Base-by-base conservation (phyloP, 2,329 filamentous ascomycete species). In the Sphaerulina vaccinii region DNA sequence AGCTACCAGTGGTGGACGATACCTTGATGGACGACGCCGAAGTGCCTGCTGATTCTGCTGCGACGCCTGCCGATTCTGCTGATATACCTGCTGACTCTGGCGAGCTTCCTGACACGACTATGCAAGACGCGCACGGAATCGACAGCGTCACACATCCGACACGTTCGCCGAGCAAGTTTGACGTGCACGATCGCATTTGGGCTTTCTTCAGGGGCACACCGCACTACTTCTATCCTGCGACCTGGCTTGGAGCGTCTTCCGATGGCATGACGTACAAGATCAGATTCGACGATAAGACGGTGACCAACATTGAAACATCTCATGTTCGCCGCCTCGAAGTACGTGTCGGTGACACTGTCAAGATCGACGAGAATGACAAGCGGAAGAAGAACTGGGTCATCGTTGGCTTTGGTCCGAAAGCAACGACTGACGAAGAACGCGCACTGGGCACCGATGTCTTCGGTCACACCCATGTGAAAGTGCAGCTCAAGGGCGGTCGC, bases 151-250 rank as follows among this genome's bases (percentile, higher is more conserved):
- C n/a, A n/a, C n/a, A n/a, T n/a, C n/a, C n/a, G n/a, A n/a, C n/a
- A n/a, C n/a, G n/a, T n/a, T n/a, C 47, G 8, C 38, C 38, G n/a
- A 19, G 7, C 8, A 22, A 40, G 10, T n/a, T 42, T 8, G 23
- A 45, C 10, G 59, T 58, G 10, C 75, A 76, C 4, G 78, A 79
- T 48, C 75, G 82, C 54, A 75, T 85, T 0, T 74, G 84, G 55
- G 81, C 82, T 6, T 71, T 74, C 22, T 85, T 82, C 75, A 81
- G 75, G 57, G 71, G 71, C n/a, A 75, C 71, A 41, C 61, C 44
- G 37, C 74, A 75, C 47, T 73, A 70, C n/a, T 85, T 79, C 62
- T 83, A 82, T 62, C 80, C 82, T 41, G 82, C 79, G 7, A 80
- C 75, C n/a, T 84, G 77, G 59, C 65, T 83, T 27, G 78, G 76